Percentiles rank a stretch among this genome's conserved stretches.
Conservation (phyloP, 2,329 filamentous ascomycete species). For the Cercospora zeina region DNA sequence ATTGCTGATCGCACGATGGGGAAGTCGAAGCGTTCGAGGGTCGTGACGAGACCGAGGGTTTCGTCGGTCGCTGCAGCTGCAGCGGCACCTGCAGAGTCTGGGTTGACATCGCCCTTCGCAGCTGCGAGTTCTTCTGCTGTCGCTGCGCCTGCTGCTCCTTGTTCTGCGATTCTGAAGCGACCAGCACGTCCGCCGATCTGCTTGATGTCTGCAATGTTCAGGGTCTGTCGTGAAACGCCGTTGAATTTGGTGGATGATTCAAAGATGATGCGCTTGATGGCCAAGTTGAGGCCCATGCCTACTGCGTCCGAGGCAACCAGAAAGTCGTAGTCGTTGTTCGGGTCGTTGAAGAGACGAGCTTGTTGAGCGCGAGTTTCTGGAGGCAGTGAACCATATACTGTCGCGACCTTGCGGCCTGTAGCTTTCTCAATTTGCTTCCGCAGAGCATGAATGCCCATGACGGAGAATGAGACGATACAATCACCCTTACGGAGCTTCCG, state of each 20-base stretch:
- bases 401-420: conserved; percentile 80
- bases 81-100: not conserved
- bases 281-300: conserved; percentile 93
- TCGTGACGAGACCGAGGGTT: conserved; percentile 70
- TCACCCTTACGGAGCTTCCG: conserved; percentile 79
- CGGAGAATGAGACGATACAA: conserved; percentile 82
- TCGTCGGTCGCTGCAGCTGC: conserved; percentile 19
- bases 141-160: conserved; percentile 42
- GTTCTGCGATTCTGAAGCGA: conserved; percentile 72
- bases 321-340: conserved; percentile 91
- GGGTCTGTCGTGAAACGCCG: conserved; percentile 56
- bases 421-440: conserved; percentile 73
- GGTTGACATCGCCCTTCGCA: conserved; percentile 31
- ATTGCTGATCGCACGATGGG: conserved; percentile 64
- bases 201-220: conserved; percentile 78
- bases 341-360: conserved; percentile 90
- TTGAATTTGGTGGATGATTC: conserved; percentile 74
- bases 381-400: conserved; percentile 88
- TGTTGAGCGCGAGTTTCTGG: conserved; percentile 92
- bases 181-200: conserved; percentile 94
- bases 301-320: conserved; percentile 94
- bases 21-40: conserved; percentile 71
- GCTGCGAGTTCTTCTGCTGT: conserved; percentile 34
- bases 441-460: conserved; percentile 75
- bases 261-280: conserved; percentile 86